Evolutionary conservation across 129 eudicot genomes (phyloP).

Genomic region (Escallonia herrerae): DNA sequence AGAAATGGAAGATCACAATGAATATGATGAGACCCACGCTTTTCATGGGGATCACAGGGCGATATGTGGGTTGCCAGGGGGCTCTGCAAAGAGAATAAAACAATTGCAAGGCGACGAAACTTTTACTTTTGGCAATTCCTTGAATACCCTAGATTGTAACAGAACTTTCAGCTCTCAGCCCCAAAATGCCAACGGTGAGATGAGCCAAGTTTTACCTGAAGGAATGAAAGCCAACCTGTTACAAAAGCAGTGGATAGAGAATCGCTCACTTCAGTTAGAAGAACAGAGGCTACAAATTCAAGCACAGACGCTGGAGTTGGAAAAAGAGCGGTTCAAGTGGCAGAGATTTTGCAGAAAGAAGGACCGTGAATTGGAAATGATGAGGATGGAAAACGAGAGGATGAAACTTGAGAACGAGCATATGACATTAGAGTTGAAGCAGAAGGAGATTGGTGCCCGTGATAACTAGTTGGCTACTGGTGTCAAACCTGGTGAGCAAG

Average conservation of each 20-base stretch:
- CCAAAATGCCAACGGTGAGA: conserved; percentile 28
- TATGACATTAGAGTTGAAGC: conserved; percentile 69
- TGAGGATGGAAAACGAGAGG: conserved; percentile 71
- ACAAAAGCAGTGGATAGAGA: conserved; percentile 50
- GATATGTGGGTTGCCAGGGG: conserved; percentile 32
- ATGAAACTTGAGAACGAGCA: conserved; percentile 83
- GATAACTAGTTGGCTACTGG: conserved; percentile 18
- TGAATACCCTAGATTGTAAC: conserved; percentile 24
- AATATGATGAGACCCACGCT: conserved; percentile 27
- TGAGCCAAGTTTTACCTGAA: conserved; percentile 31
- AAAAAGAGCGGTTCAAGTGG: conserved; percentile 85
- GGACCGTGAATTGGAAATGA: conserved; percentile 63
- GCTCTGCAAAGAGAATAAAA: conserved; percentile 52
- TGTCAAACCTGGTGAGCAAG: neutral
- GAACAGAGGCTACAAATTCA: conserved; percentile 65
- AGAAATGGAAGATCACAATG: conserved; percentile 59
- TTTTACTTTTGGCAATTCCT: conserved; percentile 18
- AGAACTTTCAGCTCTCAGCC: conserved; percentile 24
- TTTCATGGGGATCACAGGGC: conserved; percentile 26
- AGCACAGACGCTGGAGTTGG: conserved; percentile 69
- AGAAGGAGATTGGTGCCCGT: conserved; percentile 44
- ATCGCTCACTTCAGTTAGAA: conserved; percentile 45
- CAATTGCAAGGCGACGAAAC: conserved; percentile 33
- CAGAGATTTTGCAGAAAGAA: conserved; percentile 59
- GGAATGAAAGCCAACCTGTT: conserved; percentile 29